Evolutionary conservation across 2,329 filamentous ascomycete genomes (phyloP).

Genomic region (Graphilbum sp.): DNA sequence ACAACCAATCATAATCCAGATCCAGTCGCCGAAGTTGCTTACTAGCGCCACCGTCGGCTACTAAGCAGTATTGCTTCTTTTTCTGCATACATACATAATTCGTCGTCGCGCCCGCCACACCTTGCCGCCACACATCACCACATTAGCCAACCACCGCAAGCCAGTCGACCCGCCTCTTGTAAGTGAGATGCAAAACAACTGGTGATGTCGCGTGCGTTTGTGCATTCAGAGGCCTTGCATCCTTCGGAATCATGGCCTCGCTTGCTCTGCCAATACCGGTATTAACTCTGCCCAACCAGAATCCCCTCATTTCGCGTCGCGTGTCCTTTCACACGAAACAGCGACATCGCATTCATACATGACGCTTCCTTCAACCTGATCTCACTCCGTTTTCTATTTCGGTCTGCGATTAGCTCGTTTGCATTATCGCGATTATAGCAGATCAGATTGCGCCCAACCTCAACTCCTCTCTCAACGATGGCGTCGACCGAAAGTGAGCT

Average conservation of each 20-base stretch:
- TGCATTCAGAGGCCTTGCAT: too few species aligned
- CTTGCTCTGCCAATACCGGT: too few species aligned
- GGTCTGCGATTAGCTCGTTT: constrained; percentile 30
- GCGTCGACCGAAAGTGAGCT: constrained; percentile 29
- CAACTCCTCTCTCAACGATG: constrained; percentile 33
- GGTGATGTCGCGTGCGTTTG: too few species aligned
- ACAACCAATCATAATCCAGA: constrained; percentile 7
- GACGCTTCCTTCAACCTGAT: too few species aligned
- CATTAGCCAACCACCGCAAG: neutral
- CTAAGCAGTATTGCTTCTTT: constrained; percentile 11
- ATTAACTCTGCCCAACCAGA: too few species aligned
- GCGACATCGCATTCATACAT: too few species aligned
- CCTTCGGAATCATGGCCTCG: too few species aligned
- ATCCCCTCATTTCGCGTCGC: neutral
- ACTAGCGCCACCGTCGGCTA: constrained; percentile 1
- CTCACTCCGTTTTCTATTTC: neutral
- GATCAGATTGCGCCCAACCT: constrained; percentile 26
- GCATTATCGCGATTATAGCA: constrained; percentile 27
- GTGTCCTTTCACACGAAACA: too few species aligned
- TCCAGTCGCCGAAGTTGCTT: constrained; percentile 1
- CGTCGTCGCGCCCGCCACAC: constrained; percentile 1
- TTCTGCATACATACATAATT: constrained; percentile 2
- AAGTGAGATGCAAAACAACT: too few species aligned
- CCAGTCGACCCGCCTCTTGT: neutral
- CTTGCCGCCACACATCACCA: constrained; percentile 7